Base-by-base conservation (phyloP, 257 asterid genomes). In the Buddleja alternifolia region DNA sequence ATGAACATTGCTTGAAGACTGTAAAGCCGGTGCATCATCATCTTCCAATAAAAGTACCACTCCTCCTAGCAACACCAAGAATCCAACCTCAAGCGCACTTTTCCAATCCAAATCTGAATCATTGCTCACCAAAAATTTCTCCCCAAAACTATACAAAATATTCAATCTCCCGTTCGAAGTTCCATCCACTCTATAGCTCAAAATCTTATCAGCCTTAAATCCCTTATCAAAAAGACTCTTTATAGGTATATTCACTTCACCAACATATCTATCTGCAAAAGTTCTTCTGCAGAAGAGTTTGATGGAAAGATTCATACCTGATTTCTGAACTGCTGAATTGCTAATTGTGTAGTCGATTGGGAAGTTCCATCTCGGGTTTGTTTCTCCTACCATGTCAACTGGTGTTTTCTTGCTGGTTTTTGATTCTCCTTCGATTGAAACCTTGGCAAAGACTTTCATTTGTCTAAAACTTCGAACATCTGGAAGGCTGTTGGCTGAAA, bases 101-200 rank as follows among this genome's bases (percentile, higher is more conserved):
- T n/a, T n/a, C n/a, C n/a, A n/a, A n/a, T n/a, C n/a, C n/a, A n/a
- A n/a, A n/a, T n/a, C n/a, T n/a, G n/a, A n/a, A n/a, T n/a, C n/a
- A n/a, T n/a, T n/a, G n/a, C n/a, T n/a, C n/a, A n/a, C n/a, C n/a
- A n/a, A n/a, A n/a, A n/a, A n/a, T n/a, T n/a, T n/a, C n/a, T n/a
- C n/a, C n/a, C 73, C 78, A 56, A 73, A 66, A 15, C 56, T 46
- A 12, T 66, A 66, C 21, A 61, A 56, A 32, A 64, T 46, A 20
- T 47, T 32, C 16, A 73, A 7, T 8, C n/a, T 57, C 23, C 67
- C 72, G 11, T 10, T 17, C 4, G 37, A 0, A 10, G 66, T 57
- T 21, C 67, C 66, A 57, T 11, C 53, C 17, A 64, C 77, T 3
- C 11, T 29, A 37, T 48, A 61, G 23, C 66, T 51, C 9, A 71